Base-by-base conservation (phyloP, 352 stramenopile species). In the Phytophthora chlamydospora region DNA sequence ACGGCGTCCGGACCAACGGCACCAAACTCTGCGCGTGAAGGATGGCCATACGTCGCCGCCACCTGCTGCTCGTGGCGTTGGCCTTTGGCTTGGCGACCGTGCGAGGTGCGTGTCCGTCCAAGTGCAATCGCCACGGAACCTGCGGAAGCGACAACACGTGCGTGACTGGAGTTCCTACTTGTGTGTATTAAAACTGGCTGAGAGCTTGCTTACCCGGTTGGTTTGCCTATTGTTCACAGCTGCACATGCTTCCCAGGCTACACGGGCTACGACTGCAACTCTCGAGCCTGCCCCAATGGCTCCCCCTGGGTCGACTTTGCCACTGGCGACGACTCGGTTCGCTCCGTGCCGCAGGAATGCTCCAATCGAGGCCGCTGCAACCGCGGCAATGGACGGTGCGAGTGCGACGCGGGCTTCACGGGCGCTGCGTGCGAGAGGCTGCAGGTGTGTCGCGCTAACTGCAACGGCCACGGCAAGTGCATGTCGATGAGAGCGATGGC, bases 381-480 rank as follows among this genome's bases (percentile, higher is more conserved):
- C 21, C 74, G 85, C 16, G 63, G 65, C 32, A 88, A 67, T 17
- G 91, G 91, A 0, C 59, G 71, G 2, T 98, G 94, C 64, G 59
- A 79, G 21, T 98, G 94, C 58, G 79, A 97, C 14, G 48, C 63
- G 1, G 83, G 74, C 10, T 98, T 97, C 52, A 54, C 57, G 2
- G 88, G 88, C 1, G 58, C 63, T 34, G 85, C 88, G 1, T 96
- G 89, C 64, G 69, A 91, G 34, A 71, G 73, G 1, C 46, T 88
- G 13, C 58, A 66, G n/a, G n/a, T 77, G 1, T 98, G 93, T 59
- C 85, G 80, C 0, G 85, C 78, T 43, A 78, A 84, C 6, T 98
- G 95, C 74, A 96, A 78, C 39, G 89, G 84, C 46, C 93, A 98
- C 56, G 95, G 95, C 8, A 80, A 84, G 38, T 98, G 95, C 59